phyloP scores from a whole-genome alignment of 2,329 filamentous ascomycete genomes.

The Fusarium penzigii region DNA sequence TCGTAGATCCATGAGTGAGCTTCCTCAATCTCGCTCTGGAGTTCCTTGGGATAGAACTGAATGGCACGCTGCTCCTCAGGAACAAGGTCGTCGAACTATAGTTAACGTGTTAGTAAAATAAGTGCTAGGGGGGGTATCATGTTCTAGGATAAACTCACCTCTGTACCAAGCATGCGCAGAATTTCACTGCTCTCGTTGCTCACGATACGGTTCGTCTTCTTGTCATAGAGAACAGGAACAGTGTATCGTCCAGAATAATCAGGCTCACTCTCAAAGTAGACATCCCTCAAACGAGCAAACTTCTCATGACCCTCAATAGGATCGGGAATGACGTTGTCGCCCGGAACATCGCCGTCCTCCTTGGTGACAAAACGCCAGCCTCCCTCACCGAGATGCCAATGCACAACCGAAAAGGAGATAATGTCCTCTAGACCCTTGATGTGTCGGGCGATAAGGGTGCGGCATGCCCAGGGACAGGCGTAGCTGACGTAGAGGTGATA shows the following conservation, averaged over 20 bases:
- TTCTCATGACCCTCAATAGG: conserved; percentile 70
- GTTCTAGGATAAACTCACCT: conserved; percentile 47
- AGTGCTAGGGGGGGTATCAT: too few species aligned
- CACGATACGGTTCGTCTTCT: conserved; percentile 73
- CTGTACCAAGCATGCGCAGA: conserved; percentile 82
- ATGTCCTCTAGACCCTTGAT: conserved; percentile 91
- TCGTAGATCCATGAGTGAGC: conserved; percentile 81
- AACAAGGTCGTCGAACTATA: conserved; percentile 70
- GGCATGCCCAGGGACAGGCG: conserved; percentile 91
- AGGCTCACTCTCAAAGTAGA: conserved; percentile 76
- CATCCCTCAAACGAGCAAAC: conserved; percentile 69
- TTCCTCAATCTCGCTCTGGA: conserved; percentile 72
- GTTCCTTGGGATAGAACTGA: conserved; percentile 65
- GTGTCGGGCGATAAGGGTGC: conserved; percentile 82
- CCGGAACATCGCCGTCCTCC: conserved; percentile 56
- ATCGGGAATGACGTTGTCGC: conserved; percentile 65
- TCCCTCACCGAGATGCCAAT: conserved; percentile 78
- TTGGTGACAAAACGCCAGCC: conserved; percentile 82
- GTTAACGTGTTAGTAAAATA: background rate
- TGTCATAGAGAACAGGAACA: conserved; percentile 85
- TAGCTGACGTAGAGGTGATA: conserved; percentile 97
- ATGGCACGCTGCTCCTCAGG: conserved; percentile 59
- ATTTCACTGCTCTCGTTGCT: conserved; percentile 94
- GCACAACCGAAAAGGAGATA: conserved; percentile 77
- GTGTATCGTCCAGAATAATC: conserved; percentile 81